Percentiles rank a stretch among this genome's conserved stretches.
Evolutionary conservation across 345 rosid species (phyloP).

Genomic region (Leavenworthia alabamica): DNA sequence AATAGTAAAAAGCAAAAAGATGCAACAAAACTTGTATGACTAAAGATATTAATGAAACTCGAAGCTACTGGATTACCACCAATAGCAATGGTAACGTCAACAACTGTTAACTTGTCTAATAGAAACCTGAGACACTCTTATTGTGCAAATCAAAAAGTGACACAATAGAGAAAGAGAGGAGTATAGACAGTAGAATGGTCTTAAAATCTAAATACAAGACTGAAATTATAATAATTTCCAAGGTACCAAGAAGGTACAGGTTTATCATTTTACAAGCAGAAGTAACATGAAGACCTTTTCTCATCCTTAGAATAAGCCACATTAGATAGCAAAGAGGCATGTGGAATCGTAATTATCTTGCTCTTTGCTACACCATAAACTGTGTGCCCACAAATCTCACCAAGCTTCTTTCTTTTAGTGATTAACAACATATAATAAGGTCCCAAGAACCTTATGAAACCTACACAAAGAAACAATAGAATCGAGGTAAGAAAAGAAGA

Average conservation of each 20-base stretch:
- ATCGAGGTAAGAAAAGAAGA: neutral
- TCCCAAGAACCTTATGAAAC: constrained; percentile 85
- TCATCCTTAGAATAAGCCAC: constrained; percentile 88
- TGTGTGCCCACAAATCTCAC: constrained; percentile 69
- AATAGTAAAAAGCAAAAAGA: constrained; percentile 41
- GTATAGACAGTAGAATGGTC: constrained; percentile 25
- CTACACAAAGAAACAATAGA: constrained; percentile 35
- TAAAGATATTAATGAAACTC: constrained; percentile 24
- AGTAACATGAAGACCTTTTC: constrained; percentile 95
- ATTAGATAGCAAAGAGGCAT: constrained; percentile 62
- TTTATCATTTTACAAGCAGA: constrained; percentile 74
- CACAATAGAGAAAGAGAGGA: constrained; percentile 17
- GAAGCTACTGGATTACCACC: constrained; percentile 20
- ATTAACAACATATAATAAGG: constrained; percentile 90
- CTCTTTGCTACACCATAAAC: constrained; percentile 66
- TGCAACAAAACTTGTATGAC: constrained; percentile 33
- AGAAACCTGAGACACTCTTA: constrained; percentile 37
- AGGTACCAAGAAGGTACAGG: constrained; percentile 50
- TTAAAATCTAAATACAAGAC: constrained; percentile 47
- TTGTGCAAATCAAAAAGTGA: constrained; percentile 14
- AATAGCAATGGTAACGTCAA: constrained; percentile 16
- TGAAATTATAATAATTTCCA: constrained; percentile 20
- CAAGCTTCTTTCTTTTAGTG: constrained; percentile 83
- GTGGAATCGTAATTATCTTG: constrained; percentile 62
- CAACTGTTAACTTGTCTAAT: constrained; percentile 34